Percentiles rank a stretch among this genome's conserved stretches.
Conservation (phyloP, 2,329 filamentous ascomycete species). For the Aaosphaeria arxii region DNA sequence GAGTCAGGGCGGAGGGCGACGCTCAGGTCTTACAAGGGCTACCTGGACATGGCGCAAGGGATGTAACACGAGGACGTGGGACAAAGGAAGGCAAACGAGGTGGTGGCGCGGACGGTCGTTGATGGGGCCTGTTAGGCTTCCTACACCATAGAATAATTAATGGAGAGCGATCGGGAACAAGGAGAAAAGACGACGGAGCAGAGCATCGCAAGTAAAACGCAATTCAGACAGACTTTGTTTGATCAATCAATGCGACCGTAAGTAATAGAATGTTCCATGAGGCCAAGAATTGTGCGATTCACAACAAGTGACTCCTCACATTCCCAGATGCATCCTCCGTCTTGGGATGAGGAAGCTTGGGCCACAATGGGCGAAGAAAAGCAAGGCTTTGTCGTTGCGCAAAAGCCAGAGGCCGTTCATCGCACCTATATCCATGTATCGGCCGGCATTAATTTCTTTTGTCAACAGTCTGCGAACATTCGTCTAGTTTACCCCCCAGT, state of each 20-base stretch:
- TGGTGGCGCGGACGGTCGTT: constrained; percentile 16
- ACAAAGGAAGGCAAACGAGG: constrained; percentile 12
- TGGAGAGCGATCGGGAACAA: too few species aligned
- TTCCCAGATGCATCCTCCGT: constrained; percentile 12
- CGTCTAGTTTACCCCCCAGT: constrained; percentile 1
- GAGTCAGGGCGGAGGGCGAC: constrained; percentile 19
- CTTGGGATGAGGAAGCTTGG: constrained; percentile 20
- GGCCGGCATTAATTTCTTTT: background rate
- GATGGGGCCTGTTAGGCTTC: background rate
- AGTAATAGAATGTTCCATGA: too few species aligned
- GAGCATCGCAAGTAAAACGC: too few species aligned
- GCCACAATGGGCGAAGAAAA: constrained; percentile 23
- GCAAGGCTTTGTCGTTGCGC: constrained; percentile 19
- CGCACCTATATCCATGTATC: constrained; percentile 6
- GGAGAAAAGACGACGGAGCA: too few species aligned
- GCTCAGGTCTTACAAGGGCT: constrained; percentile 11
- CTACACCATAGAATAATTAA: too few species aligned
- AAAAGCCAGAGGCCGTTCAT: constrained; percentile 25
- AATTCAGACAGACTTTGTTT: too few species aligned
- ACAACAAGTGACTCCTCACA: background rate
- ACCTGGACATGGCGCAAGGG: constrained; percentile 14
- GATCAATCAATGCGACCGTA: too few species aligned
- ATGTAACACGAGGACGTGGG: constrained; percentile 25
- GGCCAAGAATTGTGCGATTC: too few species aligned
- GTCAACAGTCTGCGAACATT: constrained; percentile 10